Conservation (phyloP, 257 asterid genomes). For the Gentiana straminea region DNA sequence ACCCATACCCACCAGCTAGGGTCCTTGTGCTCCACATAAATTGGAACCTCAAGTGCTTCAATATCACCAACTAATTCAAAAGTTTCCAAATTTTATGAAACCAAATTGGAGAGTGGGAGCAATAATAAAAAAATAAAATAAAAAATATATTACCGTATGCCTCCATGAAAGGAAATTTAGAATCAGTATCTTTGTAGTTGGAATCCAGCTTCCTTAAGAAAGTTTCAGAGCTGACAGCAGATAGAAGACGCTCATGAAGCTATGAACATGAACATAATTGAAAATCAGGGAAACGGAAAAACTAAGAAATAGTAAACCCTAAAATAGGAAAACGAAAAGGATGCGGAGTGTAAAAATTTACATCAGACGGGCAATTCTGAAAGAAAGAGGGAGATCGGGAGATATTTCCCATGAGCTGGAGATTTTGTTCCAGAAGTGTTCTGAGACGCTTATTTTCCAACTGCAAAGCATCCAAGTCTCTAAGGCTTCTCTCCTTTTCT, state of each 20-base stretch:
- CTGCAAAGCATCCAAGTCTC: constrained; percentile 36
- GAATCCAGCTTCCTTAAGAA: constrained; percentile 54
- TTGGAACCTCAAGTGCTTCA: constrained; percentile 52
- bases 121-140: not conserved
- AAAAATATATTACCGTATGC: constrained; percentile 43
- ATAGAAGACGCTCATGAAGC: constrained; percentile 60
- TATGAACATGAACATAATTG: constrained; percentile 16
- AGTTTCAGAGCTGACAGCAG: constrained; percentile 44
- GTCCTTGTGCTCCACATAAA: constrained; percentile 53
- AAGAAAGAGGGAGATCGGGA: constrained; percentile 38
- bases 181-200: constrained; percentile 17
- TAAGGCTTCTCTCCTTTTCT: constrained; percentile 10
- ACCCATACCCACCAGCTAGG: constrained; percentile 99
- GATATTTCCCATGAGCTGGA: constrained; percentile 45
- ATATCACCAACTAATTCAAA: constrained; percentile 37
- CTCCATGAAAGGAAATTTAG: constrained; percentile 54
- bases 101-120: not conserved
- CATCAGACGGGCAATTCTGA: constrained; percentile 68
- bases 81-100: not conserved
- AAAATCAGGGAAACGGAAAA: not conserved
- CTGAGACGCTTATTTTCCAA: constrained; percentile 70
- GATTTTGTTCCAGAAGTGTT: constrained; percentile 59
- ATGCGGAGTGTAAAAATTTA: constrained; percentile 8
- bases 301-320: not conserved
- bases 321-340: not conserved